Conservation (phyloP, 441 rosid genomes). For the Mallotus repandus region DNA sequence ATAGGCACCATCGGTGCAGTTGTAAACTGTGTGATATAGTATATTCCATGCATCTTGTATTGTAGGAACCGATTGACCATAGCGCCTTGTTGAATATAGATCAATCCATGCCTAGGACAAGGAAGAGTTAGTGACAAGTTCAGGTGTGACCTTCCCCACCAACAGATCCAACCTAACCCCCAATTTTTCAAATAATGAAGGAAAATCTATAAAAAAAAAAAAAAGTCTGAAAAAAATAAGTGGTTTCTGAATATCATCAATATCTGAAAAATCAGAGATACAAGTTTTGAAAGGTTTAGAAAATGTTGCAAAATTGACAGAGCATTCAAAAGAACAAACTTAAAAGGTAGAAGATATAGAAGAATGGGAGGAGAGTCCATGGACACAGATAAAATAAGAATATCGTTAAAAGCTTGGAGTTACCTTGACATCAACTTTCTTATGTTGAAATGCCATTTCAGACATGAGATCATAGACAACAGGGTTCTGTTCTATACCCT, state of each 20-base stretch:
- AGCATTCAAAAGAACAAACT: slow-evolving; percentile 1
- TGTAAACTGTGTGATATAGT: slow-evolving; percentile 60
- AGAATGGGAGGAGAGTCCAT: not conserved
- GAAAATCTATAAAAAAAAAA: not conserved
- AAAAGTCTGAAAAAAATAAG: not conserved
- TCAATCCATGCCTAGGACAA: slow-evolving; percentile 54
- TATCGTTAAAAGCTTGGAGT: slow-evolving; percentile 1
- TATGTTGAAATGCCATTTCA: slow-evolving; percentile 65
- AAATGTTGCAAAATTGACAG: not conserved
- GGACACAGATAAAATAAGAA: not conserved
- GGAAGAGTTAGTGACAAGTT: not conserved
- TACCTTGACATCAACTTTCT: slow-evolving; percentile 59
- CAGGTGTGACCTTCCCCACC: not conserved
- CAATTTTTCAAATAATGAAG: not conserved
- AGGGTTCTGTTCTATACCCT: slow-evolving; percentile 80
- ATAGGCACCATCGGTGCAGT: slow-evolving; percentile 66
- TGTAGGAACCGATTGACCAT: slow-evolving; percentile 42
- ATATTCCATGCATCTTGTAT: slow-evolving; percentile 53
- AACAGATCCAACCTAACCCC: not conserved
- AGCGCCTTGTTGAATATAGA: slow-evolving; percentile 48
- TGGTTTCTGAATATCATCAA: not conserved
- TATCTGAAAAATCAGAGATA: not conserved
- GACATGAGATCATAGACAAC: slow-evolving; percentile 73
- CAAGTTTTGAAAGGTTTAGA: not conserved
- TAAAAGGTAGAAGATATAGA: not conserved